A percentile compares a stretch with the other conserved stretches of the same genome.
These are phyloP conservation scores for Breynia disticha DNA, from an alignment of 441 rosid genomes.

Conservation along the genomic window DNA sequence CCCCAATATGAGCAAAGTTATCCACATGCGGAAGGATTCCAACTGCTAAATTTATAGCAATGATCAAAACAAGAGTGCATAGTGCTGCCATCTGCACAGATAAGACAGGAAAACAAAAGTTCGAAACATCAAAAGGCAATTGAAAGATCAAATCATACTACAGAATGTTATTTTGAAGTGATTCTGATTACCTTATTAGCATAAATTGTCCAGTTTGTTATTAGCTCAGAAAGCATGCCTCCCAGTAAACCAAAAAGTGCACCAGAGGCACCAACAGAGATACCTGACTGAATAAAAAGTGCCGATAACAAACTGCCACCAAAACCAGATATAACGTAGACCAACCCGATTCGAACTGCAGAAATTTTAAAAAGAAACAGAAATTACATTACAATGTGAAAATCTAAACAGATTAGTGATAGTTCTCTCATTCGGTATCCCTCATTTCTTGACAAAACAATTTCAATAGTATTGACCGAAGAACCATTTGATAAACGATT, in stretches of 20 bases:
- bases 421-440: background rate
- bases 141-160: too few species aligned
- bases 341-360: conserved; percentile 58
- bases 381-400: conserved; percentile 2
- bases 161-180: too few species aligned
- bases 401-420: background rate
- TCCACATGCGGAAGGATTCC: conserved; percentile 84
- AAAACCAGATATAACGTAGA: conserved; percentile 72
- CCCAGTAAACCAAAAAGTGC: conserved; percentile 86
- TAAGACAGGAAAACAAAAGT: conserved; percentile 1
- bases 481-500: too few species aligned
- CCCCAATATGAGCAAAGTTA: conserved; percentile 88
- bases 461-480: too few species aligned
- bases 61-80: conserved; percentile 48
- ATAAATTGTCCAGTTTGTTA: conserved; percentile 82
- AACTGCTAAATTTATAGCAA: conserved; percentile 60
- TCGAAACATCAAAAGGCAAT: too few species aligned
- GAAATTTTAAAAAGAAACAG: conserved; percentile 7
- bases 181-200: conserved; percentile 63
- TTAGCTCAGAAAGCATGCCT: conserved; percentile 85
- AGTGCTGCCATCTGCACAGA: conserved; percentile 49
- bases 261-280: conserved; percentile 94
- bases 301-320: conserved; percentile 87
- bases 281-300: conserved; percentile 60
- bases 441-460: too few species aligned